Percentiles rank a stretch among this genome's conserved stretches.
Evolutionary conservation across 192 early-diverging fungal species (phyloP).

Genomic region (Coemansia aciculifera): DNA sequence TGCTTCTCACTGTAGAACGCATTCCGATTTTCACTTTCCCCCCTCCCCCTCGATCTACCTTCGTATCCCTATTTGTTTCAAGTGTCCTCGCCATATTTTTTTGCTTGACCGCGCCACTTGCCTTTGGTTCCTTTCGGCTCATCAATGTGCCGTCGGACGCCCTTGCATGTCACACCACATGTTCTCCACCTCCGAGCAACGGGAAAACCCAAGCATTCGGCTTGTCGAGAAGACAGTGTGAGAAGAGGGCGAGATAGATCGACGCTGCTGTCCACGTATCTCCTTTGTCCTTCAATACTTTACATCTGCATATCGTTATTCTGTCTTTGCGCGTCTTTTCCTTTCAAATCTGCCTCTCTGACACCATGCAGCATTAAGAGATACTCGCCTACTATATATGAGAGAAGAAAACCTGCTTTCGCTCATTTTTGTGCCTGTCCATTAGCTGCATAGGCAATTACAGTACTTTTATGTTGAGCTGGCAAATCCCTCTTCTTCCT

Average conservation of each 20-base stretch:
- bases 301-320: not conserved
- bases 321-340: not conserved
- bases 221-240: not conserved
- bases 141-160: not conserved
- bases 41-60: not conserved
- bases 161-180: not conserved
- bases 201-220: not conserved
- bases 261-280: not conserved
- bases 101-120: not conserved
- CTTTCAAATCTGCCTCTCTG: not conserved
- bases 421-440: not conserved
- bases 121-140: not conserved
- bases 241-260: not conserved
- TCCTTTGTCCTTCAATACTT: not conserved
- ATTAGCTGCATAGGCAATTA: not conserved
- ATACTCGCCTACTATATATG: not conserved
- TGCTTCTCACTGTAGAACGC: not conserved
- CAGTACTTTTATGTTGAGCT: not conserved
- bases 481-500: not conserved
- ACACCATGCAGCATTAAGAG: not conserved
- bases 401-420: not conserved
- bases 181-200: not conserved
- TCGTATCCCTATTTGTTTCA: not conserved
- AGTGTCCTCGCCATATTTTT: not conserved
- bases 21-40: conserved; percentile 9